Evolutionary conservation across 176 grass and related monocot species (phyloP).

Genomic region (Rhipidocladum racemiflorum): DNA sequence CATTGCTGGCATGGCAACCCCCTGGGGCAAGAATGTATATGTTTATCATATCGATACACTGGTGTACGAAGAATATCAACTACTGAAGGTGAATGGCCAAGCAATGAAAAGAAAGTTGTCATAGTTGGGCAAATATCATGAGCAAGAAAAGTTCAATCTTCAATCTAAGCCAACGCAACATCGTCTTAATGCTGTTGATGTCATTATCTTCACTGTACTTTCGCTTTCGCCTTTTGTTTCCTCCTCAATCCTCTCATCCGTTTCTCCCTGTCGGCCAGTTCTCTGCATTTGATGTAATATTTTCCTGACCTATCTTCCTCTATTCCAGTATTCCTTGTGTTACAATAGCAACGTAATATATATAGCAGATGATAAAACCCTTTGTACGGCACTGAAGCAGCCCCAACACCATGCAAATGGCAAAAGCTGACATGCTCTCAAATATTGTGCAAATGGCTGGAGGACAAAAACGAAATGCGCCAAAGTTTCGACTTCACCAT

Average conservation of each 20-base stretch:
- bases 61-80: neutral
- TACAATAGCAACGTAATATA: neutral
- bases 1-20: slow-evolving; percentile 98
- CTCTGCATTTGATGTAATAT: neutral
- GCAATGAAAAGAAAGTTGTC: neutral
- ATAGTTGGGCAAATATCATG: neutral
- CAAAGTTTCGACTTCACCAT: no score
- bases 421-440: no score
- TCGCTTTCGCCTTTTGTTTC: neutral
- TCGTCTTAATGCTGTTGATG: neutral
- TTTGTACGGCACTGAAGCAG: no score
- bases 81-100: neutral
- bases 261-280: neutral
- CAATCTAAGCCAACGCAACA: neutral
- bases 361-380: no score
- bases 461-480: no score
- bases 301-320: neutral
- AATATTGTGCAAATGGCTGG: no score
- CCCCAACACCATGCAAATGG: no score
- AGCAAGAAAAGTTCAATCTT: neutral
- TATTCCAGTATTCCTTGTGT: neutral
- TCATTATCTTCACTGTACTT: neutral
- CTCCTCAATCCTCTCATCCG: neutral
- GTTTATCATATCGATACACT: slow-evolving; percentile 18
- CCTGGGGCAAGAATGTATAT: slow-evolving; percentile 46